Evolutionary conservation across 2,329 filamentous ascomycete species (phyloP).

Genomic region (Monilinia fructicola): DNA sequence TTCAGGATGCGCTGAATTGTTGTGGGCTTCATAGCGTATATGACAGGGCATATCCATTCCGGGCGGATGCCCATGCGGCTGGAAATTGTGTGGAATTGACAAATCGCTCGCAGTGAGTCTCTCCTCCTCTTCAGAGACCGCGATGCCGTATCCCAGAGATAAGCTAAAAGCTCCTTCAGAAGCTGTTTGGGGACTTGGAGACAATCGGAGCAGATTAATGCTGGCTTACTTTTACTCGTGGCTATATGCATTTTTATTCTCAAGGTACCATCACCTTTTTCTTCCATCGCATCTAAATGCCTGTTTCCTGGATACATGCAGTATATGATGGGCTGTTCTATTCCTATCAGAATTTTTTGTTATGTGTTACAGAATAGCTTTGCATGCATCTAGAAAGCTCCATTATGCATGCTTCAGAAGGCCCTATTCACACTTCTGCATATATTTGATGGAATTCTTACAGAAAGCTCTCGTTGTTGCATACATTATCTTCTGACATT

Average conservation of each 20-base stretch:
- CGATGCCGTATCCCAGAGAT: background rate
- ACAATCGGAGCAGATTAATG: conserved; percentile 52
- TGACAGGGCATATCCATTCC: conserved; percentile 66
- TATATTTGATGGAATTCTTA: background rate
- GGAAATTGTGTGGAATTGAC: conserved; percentile 26
- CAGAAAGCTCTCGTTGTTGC: background rate
- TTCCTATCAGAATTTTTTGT: background rate
- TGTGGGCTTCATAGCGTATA: conserved; percentile 60
- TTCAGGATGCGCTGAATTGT: conserved; percentile 66
- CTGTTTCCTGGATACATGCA: background rate
- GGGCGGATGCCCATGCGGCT: background rate
- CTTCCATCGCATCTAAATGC: background rate
- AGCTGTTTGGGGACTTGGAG: conserved; percentile 58
- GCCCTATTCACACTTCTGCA: background rate
- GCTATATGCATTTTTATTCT: conserved; percentile 54
- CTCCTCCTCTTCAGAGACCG: background rate
- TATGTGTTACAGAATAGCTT: background rate
- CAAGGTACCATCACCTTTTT: conserved; percentile 48
- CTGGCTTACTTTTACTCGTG: conserved; percentile 56
- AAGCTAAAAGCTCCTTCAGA: background rate
- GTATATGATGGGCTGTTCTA: background rate
- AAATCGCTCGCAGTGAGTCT: conserved; percentile 18
- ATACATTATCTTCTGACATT: conserved; percentile 10
- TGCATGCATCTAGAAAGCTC: background rate
- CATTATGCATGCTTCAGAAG: background rate